Base-by-base conservation (phyloP, 345 rosid genomes). In the Hypericum perforatum region DNA sequence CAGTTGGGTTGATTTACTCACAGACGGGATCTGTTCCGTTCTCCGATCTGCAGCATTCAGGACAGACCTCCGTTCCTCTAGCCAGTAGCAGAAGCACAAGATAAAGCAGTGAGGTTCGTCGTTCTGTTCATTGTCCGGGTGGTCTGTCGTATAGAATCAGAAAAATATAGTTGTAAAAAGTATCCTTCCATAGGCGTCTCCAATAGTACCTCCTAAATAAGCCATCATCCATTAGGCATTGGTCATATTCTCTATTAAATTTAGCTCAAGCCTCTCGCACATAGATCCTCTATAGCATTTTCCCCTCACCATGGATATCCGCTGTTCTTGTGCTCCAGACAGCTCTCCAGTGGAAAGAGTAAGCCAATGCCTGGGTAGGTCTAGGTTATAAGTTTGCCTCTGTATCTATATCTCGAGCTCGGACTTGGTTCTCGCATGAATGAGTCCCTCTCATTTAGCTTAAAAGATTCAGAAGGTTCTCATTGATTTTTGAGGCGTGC, bases 1-100 rank as follows among this genome's bases (percentile, higher is more conserved):
- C 86, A 37, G 81, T 84, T 53, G 94, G 86, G 56, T 66, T 82
- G 63, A 82, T 82, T 38, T 79, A 78, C 72, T 79, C 89, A 6
- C 94, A 73, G 68, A 79, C 74, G 5, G 80, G 80, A 53, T 59
- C 94, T 38, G 70, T 76, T 54, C 80, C 79, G 39, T 69, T 82
- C 58, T 64, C 89, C 48, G 91, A 85, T 38, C 72, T 78, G 62
- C 96, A 85, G 59, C 82, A 72, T 61, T 78, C 87, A 40, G 70
- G 79, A 72, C 94, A 81, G 67, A 70, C 63, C 43, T 77, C 95
- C 14, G 78, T 81, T 67, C 70, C 95, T 65, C 73, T 80, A 65
- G 62, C 74, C 48, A 76, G 76, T 76, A 76, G 74, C 77, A 76
- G 95, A 79, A 74, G 71, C 68, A 70, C 80, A 29, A 74, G 88